Conservation (phyloP, 345 rosid species). For the Populus ilicifolia region DNA sequence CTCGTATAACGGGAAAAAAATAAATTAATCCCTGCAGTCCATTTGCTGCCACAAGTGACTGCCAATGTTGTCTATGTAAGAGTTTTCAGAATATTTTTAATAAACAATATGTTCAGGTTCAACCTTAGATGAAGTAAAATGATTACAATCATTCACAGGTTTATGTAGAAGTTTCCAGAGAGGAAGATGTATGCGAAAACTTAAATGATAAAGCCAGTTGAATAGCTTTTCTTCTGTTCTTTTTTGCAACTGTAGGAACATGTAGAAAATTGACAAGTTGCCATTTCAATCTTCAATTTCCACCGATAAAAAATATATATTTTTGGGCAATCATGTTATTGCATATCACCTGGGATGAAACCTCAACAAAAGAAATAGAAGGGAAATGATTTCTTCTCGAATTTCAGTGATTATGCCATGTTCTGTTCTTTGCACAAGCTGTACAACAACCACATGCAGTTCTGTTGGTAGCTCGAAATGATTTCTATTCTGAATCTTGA, state of each 20-base stretch:
- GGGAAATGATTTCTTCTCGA: neutral
- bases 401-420: neutral
- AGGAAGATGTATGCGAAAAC: neutral
- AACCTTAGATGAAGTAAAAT: neutral
- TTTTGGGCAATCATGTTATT: neutral
- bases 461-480: neutral
- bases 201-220: slow-evolving; percentile 1
- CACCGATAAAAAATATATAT: neutral
- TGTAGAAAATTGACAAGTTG: neutral
- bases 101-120: neutral
- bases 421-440: neutral
- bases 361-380: neutral
- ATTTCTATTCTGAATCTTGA: neutral
- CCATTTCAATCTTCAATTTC: neutral
- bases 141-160: neutral
- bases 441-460: neutral
- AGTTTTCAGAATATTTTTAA: neutral
- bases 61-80: neutral
- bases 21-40: slow-evolving; percentile 48
- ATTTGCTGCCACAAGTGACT: neutral
- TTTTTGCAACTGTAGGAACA: neutral
- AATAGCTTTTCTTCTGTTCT: neutral
- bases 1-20: slow-evolving; percentile 77
- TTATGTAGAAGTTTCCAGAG: neutral
- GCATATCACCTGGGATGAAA: neutral